Evolutionary conservation across 495 filamentous ascomycete species (phyloP).

Genomic region (Daldinia decipiens): DNA sequence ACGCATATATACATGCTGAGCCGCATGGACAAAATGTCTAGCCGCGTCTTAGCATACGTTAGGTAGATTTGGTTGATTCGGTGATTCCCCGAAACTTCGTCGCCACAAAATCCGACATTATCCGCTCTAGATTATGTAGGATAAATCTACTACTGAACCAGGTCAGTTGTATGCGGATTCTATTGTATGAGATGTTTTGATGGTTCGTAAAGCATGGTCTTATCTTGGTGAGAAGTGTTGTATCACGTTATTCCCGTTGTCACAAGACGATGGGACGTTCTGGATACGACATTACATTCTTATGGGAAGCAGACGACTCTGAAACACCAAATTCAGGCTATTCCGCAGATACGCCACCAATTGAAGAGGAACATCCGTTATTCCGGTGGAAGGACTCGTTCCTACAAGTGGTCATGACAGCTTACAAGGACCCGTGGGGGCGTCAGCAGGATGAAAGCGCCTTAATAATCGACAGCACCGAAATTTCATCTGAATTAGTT

Average conservation of each 20-base stretch:
- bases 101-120: conserved; percentile 3
- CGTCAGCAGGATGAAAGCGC: conserved; percentile 22
- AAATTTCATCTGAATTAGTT: conserved; percentile 13
- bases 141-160: background rate
- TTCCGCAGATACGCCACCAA: conserved; percentile 37
- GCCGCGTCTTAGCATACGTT: too few relatives aligned
- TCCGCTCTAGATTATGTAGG: background rate
- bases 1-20: conserved; percentile 16
- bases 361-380: conserved; percentile 38
- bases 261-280: conserved; percentile 38
- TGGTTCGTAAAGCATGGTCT: conserved; percentile 20
- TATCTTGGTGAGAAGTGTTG: conserved; percentile 5
- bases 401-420: conserved; percentile 37
- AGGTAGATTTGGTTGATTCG: background rate
- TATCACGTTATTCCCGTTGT: conserved; percentile 15
- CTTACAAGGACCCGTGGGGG: conserved; percentile 24
- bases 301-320: conserved; percentile 30
- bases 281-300: conserved; percentile 39
- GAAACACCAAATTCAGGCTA: conserved; percentile 39
- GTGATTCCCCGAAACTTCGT: background rate
- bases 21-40: conserved; percentile 24
- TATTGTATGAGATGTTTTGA: conserved; percentile 19
- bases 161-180: background rate
- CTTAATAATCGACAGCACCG: conserved; percentile 16
- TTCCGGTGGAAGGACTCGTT: conserved; percentile 37